Evolutionary conservation across 1,284 basidiomycete species (phyloP), one percentile per base, ranked within the genome.

Genomic region (Ceratobasidium sp.): DNA sequence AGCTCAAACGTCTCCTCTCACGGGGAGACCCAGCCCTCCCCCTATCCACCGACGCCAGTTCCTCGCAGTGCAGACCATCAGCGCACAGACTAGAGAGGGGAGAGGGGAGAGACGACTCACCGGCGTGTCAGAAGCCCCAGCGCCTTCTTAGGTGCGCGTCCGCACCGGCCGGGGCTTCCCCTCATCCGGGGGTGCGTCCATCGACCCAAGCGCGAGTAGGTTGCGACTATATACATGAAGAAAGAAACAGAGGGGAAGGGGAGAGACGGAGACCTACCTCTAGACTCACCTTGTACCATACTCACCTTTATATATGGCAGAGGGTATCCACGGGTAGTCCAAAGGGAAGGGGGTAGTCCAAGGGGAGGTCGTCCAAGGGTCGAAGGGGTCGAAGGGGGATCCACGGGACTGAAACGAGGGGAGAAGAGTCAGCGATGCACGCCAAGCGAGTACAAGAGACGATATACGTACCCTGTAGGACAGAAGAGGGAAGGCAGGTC

Each of bases 161-260:
- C 66, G 66, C 66, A 67, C 66, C 44, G 66, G 28, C 66, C n/a
- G 46, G 49, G 66, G 23, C 46, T 67, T 46, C 66, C 66, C 44
- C 20, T 20, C 20, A 23, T 44, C 39, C 66, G 39, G 44, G 23
- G 66, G 20, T 20, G 49, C 49, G 66, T 67, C 66, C 66, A 67
- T 44, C 23, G 13, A 39, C 58, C 55, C 26, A 55, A 23, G n/a
- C 53, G n/a, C n/a, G 53, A 56, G 55, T 12, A 28, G n/a, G 10
- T 6, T 4, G n/a, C 4, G 53, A 23, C 4, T 7, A 15, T 23
- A 20, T 55, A 20, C 53, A 5, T 7, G 60, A 4, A 39, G 28
- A 63, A 26, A 40, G 4, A 20, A 18, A 63, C 15, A 26, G 2
- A 13, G 7, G 18, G 39, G 23, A 15, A 40, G 33, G 12, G 39